Conservation (phyloP, 2,329 filamentous ascomycete genomes). For the Coniochaeta prunicola region DNA sequence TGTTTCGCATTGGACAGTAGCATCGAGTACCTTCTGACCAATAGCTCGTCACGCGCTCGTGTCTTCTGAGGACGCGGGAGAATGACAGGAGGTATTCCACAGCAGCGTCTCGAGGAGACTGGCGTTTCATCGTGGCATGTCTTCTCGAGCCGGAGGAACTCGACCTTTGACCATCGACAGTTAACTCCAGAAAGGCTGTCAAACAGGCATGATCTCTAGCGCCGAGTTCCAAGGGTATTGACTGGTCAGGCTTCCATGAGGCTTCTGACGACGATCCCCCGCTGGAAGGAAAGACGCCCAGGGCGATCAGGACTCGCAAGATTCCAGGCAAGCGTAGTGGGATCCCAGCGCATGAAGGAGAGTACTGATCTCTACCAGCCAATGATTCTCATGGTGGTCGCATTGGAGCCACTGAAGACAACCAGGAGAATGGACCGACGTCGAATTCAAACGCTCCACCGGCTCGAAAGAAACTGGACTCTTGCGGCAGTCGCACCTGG, state of each 20-base stretch:
- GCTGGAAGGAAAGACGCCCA: neutral
- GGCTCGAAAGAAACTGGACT: conserved; percentile 3
- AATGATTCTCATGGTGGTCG: neutral
- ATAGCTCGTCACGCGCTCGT: conserved; percentile 18
- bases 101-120: conserved; percentile 3
- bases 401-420: neutral
- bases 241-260: conserved; percentile 1
- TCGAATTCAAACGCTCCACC: conserved; percentile 6
- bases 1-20: conserved; percentile 11
- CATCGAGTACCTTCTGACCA: conserved; percentile 16
- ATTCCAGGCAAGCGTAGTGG: neutral
- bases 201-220: neutral
- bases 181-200: neutral
- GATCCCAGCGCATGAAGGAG: neutral
- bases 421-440: neutral
- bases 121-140: neutral
- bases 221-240: neutral
- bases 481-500: conserved; percentile 4
- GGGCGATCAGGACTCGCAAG: neutral
- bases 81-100: conserved; percentile 4
- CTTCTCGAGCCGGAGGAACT: neutral
- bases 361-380: neutral
- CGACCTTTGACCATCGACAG: neutral
- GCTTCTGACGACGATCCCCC: conserved; percentile 2
- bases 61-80: neutral